Conservation (phyloP, 2,329 filamentous ascomycete genomes). For the Botrytis squamosa region DNA sequence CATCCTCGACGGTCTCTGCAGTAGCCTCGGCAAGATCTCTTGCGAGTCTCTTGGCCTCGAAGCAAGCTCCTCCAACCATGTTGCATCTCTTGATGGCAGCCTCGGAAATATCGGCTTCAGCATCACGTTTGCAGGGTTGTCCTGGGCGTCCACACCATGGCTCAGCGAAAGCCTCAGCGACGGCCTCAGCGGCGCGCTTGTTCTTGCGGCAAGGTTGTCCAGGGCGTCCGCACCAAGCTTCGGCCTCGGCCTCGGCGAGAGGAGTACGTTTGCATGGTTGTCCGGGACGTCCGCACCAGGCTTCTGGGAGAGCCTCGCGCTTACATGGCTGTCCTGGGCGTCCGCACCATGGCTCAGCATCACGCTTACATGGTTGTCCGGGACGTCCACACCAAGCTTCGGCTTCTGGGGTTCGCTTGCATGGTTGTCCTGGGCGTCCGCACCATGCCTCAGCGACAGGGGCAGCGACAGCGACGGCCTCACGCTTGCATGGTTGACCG, state of each 20-base stretch:
- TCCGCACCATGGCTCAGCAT: conserved; percentile 19
- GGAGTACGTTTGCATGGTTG: conserved; percentile 22
- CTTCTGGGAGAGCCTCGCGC: conserved; percentile 25
- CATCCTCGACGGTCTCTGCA: conserved; percentile 9
- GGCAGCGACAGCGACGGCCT: conserved; percentile 5
- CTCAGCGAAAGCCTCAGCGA: conserved; percentile 7
- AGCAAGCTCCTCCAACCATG: conserved; percentile 24
- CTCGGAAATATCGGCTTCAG: conserved; percentile 18
- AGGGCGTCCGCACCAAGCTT: conserved; percentile 15
- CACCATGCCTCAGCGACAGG: conserved; percentile 1
- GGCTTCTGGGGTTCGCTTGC: conserved; percentile 6
- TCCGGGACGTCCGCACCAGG: conserved; percentile 26
- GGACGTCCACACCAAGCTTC: conserved; percentile 16
- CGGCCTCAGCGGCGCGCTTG: conserved; percentile 6
- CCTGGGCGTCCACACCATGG: conserved; percentile 11
- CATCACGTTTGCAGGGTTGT: conserved; percentile 20
- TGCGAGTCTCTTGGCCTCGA: conserved; percentile 22
- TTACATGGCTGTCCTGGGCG: conserved; percentile 15
- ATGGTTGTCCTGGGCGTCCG: conserved; percentile 16
- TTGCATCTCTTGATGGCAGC: conserved; percentile 20
- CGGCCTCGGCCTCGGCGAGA: conserved; percentile 20
- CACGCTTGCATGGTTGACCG: conserved; percentile 18
- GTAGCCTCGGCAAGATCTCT: conserved; percentile 21
- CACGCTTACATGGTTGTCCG: conserved; percentile 20
- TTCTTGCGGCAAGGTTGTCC: conserved; percentile 17